phyloP scores from a whole-genome alignment of 805 yeast species.

The Naumovozyma baii region DNA sequence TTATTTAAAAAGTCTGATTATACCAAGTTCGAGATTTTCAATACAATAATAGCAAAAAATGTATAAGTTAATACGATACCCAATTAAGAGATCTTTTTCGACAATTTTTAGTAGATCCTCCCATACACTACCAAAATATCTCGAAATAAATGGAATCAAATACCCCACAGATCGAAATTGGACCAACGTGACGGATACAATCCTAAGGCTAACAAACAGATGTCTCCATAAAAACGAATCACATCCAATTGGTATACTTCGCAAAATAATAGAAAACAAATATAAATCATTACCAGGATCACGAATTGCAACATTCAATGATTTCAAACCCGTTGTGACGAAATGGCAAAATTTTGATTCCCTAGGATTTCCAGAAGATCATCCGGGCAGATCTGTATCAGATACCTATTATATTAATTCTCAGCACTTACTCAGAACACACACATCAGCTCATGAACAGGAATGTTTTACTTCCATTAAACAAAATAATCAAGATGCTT shows the following conservation, averaged over 20 bases:
- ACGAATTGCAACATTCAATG: constrained; percentile 43
- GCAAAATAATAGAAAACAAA: constrained; percentile 60
- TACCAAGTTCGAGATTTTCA: not conserved
- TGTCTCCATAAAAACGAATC: constrained; percentile 60
- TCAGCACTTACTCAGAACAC: constrained; percentile 69
- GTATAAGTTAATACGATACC: not conserved
- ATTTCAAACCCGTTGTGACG: constrained; percentile 76
- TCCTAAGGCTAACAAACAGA: constrained; percentile 57
- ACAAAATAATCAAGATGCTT: constrained; percentile 48
- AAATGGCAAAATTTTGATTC: constrained; percentile 82
- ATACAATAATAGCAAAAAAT: not conserved
- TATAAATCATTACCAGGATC: constrained; percentile 63
- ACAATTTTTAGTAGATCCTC: not conserved
- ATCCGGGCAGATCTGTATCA: constrained; percentile 85
- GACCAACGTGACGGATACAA: constrained; percentile 79
- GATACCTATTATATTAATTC: constrained; percentile 88
- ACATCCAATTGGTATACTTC: constrained; percentile 86
- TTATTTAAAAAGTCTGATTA: not conserved
- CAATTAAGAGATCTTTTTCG: not conserved
- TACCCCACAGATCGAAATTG: constrained; percentile 55
- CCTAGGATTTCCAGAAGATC: constrained; percentile 82
- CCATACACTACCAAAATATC: not conserved
- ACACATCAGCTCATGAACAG: constrained; percentile 93
- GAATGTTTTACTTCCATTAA: constrained; percentile 61
- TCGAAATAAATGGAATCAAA: constrained; percentile 37